Percentiles rank a stretch among this genome's conserved stretches.
Evolutionary conservation across 2,329 filamentous ascomycete genomes (phyloP).

Genomic region (Alternaria dauci): DNA sequence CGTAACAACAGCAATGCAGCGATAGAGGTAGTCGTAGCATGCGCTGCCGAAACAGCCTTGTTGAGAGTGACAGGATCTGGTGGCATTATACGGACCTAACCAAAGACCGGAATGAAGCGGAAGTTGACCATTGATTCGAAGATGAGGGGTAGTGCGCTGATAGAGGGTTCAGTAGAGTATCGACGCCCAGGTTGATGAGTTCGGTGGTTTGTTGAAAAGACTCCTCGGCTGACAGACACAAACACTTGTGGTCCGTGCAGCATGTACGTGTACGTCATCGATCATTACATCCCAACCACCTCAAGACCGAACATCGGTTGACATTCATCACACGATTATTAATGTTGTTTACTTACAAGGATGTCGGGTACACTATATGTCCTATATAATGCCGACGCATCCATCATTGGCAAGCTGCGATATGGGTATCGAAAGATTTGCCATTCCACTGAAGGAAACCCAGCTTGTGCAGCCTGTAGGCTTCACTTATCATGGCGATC

Average conservation of each 20-base stretch:
- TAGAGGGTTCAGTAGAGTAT: too few relatives aligned
- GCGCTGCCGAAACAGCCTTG: background rate
- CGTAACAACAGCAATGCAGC: background rate
- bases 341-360: too few relatives aligned
- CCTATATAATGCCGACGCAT: slow-evolving; percentile 1
- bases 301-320: too few relatives aligned
- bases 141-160: too few relatives aligned
- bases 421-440: slow-evolving; percentile 2
- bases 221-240: too few relatives aligned
- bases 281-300: too few relatives aligned
- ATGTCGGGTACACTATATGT: background rate
- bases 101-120: too few relatives aligned
- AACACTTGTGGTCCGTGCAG: too few relatives aligned
- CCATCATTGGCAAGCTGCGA: background rate
- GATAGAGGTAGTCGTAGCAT: background rate
- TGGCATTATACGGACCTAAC: background rate
- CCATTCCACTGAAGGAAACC: background rate
- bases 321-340: background rate
- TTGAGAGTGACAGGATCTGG: background rate
- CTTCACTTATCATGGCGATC: background rate
- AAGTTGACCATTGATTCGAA: too few relatives aligned
- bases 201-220: too few relatives aligned
- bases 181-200: too few relatives aligned
- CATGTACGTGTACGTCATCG: too few relatives aligned
- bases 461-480: slow-evolving; percentile 4